Evolutionary conservation across 2,329 filamentous ascomycete genomes (phyloP).

Genomic region (Ceratocystis destructans): DNA sequence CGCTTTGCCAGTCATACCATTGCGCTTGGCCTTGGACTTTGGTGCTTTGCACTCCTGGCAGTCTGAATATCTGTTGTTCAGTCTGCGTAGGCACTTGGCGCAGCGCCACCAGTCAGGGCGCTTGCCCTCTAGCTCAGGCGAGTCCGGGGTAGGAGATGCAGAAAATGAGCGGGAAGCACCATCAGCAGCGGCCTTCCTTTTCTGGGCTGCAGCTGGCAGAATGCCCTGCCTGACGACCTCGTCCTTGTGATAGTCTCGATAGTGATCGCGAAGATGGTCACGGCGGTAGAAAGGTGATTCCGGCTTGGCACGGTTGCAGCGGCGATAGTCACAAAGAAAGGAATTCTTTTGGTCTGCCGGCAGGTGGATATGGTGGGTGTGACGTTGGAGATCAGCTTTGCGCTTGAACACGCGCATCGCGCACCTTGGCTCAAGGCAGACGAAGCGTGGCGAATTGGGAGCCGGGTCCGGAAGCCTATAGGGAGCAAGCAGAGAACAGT

Average conservation of each 20-base stretch:
- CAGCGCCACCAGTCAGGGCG: conserved; percentile 42
- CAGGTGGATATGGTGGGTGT: conserved; percentile 37
- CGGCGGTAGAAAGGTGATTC: conserved; percentile 36
- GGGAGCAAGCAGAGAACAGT: neutral
- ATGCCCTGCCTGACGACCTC: conserved; percentile 37
- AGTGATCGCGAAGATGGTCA: conserved; percentile 45
- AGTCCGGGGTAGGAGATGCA: conserved; percentile 20
- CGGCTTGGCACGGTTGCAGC: conserved; percentile 32
- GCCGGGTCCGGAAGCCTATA: neutral
- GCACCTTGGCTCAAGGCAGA: conserved; percentile 32
- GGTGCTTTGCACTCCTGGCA: conserved; percentile 35
- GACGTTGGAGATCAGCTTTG: conserved; percentile 41
- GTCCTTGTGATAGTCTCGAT: conserved; percentile 42
- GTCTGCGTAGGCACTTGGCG: conserved; percentile 36
- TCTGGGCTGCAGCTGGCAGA: neutral
- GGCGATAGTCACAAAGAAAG: conserved; percentile 39
- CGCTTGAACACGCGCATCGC: conserved; percentile 35
- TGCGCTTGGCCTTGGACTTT: conserved; percentile 37
- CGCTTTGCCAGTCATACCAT: conserved; percentile 25
- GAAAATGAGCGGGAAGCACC: neutral
- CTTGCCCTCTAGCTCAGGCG: conserved; percentile 29
- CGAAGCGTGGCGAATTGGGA: conserved; percentile 15
- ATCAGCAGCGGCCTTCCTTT: neutral
- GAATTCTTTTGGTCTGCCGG: conserved; percentile 30
- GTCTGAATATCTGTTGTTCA: conserved; percentile 31